Evolutionary conservation across 495 filamentous ascomycete species (phyloP).

Genomic region (Oidiodendron maius): DNA sequence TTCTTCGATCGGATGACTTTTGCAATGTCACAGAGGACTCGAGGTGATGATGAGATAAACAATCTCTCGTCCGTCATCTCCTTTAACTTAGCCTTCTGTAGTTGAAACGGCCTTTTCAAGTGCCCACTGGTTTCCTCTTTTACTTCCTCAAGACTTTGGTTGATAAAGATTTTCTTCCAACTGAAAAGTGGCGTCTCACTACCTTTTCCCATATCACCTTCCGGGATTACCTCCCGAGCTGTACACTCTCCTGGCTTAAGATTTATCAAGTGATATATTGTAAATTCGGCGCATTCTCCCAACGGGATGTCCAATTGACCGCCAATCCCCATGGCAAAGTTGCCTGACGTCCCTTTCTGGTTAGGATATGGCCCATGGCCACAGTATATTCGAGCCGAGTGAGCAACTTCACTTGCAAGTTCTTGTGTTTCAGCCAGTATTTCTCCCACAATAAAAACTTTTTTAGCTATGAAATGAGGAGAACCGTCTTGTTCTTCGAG

Average conservation of each 20-base stretch:
- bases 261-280: conserved; percentile 41
- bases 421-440: conserved; percentile 35
- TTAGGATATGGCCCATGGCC: conserved; percentile 37
- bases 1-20: conserved; percentile 45
- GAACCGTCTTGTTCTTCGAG: conserved; percentile 22
- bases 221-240: neutral
- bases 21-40: conserved; percentile 27
- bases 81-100: neutral
- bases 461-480: conserved; percentile 15
- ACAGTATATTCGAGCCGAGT: conserved; percentile 28
- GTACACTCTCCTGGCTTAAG: conserved; percentile 27
- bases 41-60: conserved; percentile 1
- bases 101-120: neutral
- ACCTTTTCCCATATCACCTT: neutral
- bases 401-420: conserved; percentile 31
- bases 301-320: conserved; percentile 30
- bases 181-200: neutral
- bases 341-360: conserved; percentile 39
- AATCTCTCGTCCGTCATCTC: neutral
- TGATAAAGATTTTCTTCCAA: conserved; percentile 1
- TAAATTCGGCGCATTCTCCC: conserved; percentile 35
- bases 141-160: neutral
- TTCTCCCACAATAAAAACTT: conserved; percentile 37
- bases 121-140: neutral
- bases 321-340: conserved; percentile 36